These are phyloP conservation scores for Actinidia polygama DNA, from an alignment of 179 eudicot species.

Conservation along the genomic window DNA sequence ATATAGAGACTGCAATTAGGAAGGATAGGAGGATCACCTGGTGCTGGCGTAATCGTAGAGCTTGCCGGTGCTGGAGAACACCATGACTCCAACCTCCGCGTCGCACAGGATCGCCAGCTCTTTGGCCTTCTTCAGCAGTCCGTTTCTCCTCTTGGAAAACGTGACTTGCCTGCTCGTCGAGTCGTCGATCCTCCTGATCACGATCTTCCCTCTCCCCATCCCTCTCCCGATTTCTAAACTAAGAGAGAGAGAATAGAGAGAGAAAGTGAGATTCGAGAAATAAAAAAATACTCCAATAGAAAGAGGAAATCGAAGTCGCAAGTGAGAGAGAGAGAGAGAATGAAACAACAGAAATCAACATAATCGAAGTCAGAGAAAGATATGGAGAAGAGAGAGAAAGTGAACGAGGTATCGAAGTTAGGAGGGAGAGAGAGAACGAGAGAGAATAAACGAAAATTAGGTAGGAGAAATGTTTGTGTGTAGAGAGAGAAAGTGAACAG, in stretches of 20 bases:
- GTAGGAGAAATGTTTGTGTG: not conserved
- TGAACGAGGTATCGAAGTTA: too few relatives aligned
- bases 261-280: not conserved
- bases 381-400: too few relatives aligned
- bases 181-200: conserved; percentile 46
- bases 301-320: not conserved
- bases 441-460: not conserved
- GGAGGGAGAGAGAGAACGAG: conserved; percentile 9
- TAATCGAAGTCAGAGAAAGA: too few relatives aligned
- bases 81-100: conserved; percentile 40
- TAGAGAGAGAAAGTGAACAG: conserved; percentile 4
- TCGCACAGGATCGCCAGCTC: conserved; percentile 46
- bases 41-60: conserved; percentile 42
- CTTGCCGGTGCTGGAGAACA: conserved; percentile 47
- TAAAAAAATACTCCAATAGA: not conserved
- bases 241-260: not conserved
- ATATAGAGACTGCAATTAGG: not conserved
- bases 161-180: conserved; percentile 47
- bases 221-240: not conserved
- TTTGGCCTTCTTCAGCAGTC: conserved; percentile 46
- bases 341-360: too few relatives aligned
- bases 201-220: conserved; percentile 51
- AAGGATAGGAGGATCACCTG: conserved; percentile 25
- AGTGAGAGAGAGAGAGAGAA: too few relatives aligned
- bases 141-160: conserved; percentile 40